Evolutionary conservation across 2,329 filamentous ascomycete genomes (phyloP).

Genomic region (Penicillium oxalicum): DNA sequence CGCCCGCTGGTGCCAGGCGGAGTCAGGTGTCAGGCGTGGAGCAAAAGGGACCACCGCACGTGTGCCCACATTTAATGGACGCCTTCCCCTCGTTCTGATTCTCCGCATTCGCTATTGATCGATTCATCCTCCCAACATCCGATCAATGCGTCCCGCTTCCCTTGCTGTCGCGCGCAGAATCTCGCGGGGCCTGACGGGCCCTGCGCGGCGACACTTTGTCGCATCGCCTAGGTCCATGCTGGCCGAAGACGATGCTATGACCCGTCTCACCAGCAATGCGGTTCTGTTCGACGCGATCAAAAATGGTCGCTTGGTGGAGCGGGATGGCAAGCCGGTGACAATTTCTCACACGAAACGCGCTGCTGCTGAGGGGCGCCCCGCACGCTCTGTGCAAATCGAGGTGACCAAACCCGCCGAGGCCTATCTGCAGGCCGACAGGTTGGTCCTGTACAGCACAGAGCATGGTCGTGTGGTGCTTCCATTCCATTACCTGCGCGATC

Average conservation of each 20-base stretch:
- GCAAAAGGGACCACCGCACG: slow-evolving; percentile 6
- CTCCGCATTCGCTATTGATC: background rate
- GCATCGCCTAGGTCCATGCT: slow-evolving; percentile 7
- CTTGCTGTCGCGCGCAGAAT: slow-evolving; percentile 5
- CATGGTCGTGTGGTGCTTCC: slow-evolving; percentile 3
- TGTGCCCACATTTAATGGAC: background rate
- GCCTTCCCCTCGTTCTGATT: background rate
- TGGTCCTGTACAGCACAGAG: background rate
- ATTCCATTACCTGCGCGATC: slow-evolving; percentile 45
- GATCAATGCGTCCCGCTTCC: slow-evolving; percentile 8
- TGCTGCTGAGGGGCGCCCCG: background rate
- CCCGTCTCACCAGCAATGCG: background rate
- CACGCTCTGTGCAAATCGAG: background rate
- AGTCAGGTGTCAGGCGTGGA: background rate
- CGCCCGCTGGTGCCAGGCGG: background rate
- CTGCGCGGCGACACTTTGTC: slow-evolving; percentile 9
- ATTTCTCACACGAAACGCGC: background rate
- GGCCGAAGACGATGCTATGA: background rate
- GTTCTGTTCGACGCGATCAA: background rate
- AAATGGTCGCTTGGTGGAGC: background rate
- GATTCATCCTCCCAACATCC: background rate
- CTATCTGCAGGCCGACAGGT: background rate
- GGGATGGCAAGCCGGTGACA: background rate
- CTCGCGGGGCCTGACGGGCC: slow-evolving; percentile 3
- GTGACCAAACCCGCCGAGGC: background rate